Evolutionary conservation across 495 filamentous ascomycete species (phyloP), one percentile per base, ranked within the genome.

Genomic region (Penicillium steckii): DNA sequence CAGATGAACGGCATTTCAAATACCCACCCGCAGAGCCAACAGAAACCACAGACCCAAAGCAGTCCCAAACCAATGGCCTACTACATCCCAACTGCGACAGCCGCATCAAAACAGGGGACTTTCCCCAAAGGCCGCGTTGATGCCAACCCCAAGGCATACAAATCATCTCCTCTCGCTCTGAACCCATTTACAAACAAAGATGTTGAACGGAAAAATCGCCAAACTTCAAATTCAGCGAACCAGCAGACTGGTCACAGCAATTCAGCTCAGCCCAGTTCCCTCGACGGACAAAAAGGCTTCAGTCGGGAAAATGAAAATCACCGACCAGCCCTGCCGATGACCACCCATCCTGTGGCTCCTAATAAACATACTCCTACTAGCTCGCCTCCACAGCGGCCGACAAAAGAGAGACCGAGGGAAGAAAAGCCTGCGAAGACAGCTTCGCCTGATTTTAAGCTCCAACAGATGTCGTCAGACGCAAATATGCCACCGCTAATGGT

Each of bases 131-230:
- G 38, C 10, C 43, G 52, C 9, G 44, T 43, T 10, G 49, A 61
- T 21, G 33, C 42, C 7, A 40, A 46, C 8, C 19, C 56, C 23
- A 54, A 48, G 17, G 55, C 18, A 2, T 70, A 70, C 55, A 71
- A 65, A 45, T 65, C 69, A 2, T 74, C 71, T 2, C 69, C 69
- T 19, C 63, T 74, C 17, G 58, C 71, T 9, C 55, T 60, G 41
- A 58, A 61, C 15, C 51, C 64, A 8, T 47, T 47, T 24, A 44
- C 55, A n/a, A 57, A 42, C 6, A 25, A 59, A 15, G 48, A 47
- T 9, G 25, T 21, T 3, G 18, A 44, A 4, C 42, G 1, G 32
- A 29, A 41, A 23, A 27, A 35, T 2, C 9, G 3, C 9, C 27
- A 13, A 13, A 10, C 27, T 30, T 12, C 8, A 30, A 30, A 30